These are phyloP conservation scores for Gynochthodes officinalis DNA, from an alignment of 257 asterid species.

Conservation along the genomic window DNA sequence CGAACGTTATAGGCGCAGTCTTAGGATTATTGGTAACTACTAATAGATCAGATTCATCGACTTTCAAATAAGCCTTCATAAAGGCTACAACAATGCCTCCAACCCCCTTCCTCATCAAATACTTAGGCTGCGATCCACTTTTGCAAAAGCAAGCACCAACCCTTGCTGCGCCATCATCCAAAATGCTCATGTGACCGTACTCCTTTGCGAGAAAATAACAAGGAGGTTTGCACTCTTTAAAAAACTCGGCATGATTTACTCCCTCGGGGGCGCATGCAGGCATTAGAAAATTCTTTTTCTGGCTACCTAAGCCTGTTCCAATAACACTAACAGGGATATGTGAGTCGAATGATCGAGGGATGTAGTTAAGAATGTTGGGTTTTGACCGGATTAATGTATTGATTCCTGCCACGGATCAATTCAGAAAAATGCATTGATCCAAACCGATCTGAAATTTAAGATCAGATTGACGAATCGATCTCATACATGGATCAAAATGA, in stretches of 20 bases:
- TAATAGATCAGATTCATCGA: conserved; percentile 25
- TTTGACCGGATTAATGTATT: conserved; percentile 29
- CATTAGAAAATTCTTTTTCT: conserved; percentile 23
- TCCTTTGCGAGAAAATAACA: conserved; percentile 57
- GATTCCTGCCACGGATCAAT: conserved; percentile 42
- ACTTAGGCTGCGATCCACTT: conserved; percentile 44
- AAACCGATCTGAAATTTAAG: no score
- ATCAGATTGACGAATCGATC: no score
- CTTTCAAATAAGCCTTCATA: conserved; percentile 60
- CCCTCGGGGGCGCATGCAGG: conserved; percentile 56
- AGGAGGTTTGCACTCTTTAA: conserved; percentile 62
- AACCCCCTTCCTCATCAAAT: conserved; percentile 51
- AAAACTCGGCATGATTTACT: conserved; percentile 57
- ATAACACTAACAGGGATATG: conserved; percentile 44
- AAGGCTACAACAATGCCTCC: conserved; percentile 72
- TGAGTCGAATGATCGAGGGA: conserved; percentile 45
- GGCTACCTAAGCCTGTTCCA: no score
- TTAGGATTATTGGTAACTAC: conserved; percentile 34
- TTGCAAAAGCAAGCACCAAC: conserved; percentile 33
- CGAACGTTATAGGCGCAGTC: conserved; percentile 50
- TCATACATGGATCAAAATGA: no score
- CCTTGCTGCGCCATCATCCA: conserved; percentile 38
- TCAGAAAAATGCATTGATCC: no score
- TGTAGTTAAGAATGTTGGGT: conserved; percentile 41
- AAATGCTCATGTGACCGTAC: no score